Evolutionary conservation across 257 asterid genomes (phyloP).

Genomic region (Asclepias syriaca): DNA sequence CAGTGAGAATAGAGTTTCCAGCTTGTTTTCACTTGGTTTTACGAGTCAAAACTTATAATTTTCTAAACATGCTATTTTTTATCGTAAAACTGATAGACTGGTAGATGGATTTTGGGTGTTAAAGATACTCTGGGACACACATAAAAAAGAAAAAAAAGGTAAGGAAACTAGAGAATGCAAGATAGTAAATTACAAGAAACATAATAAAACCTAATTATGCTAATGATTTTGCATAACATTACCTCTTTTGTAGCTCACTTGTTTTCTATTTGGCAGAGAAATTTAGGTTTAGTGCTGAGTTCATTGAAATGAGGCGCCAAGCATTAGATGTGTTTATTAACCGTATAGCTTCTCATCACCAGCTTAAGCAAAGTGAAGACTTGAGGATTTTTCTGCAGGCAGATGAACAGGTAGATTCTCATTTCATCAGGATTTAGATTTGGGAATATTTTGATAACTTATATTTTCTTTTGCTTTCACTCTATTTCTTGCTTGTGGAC

Average conservation of each 20-base stretch:
- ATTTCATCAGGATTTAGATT: not conserved
- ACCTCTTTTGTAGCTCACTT: constrained; percentile 10
- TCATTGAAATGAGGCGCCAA: constrained; percentile 96
- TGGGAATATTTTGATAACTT: not conserved
- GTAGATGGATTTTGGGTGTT: not conserved
- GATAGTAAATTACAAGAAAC: not conserved
- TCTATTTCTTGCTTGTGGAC: not conserved
- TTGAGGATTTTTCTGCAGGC: constrained; percentile 85
- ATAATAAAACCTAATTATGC: not conserved
- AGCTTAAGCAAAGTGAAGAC: constrained; percentile 82
- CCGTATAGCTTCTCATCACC: constrained; percentile 82
- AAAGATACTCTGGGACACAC: not conserved
- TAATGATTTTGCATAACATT: not conserved
- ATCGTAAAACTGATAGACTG: not conserved
- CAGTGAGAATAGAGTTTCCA: not conserved
- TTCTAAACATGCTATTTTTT: not conserved
- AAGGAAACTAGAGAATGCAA: not conserved
- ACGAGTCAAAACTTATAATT: not conserved
- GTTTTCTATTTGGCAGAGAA: constrained; percentile 52
- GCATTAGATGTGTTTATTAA: constrained; percentile 83
- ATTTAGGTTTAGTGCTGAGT: constrained; percentile 88
- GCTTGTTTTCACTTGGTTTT: not conserved
- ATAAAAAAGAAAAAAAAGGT: not conserved
- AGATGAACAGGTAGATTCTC: constrained; percentile 76
- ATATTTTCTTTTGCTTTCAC: not conserved